Evolutionary conservation across 768 basidiomycete species (phyloP).

Genomic region (Hericium alpestre): DNA sequence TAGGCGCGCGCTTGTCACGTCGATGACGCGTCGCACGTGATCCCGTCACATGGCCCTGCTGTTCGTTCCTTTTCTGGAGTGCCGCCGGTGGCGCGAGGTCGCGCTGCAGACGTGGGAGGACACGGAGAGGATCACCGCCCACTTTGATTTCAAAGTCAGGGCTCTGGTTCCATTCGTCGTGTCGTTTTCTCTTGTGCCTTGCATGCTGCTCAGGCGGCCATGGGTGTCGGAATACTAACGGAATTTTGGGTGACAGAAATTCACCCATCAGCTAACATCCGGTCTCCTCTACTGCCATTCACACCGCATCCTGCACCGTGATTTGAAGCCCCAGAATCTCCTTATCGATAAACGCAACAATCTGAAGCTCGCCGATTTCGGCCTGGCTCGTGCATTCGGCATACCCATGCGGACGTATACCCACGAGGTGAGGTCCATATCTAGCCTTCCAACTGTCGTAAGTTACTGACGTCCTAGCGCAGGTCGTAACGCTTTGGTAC

Average conservation of each 20-base stretch:
- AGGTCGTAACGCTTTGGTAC: slow-evolving; percentile 99
- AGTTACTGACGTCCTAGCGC: not conserved
- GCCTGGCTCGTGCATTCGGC: slow-evolving; percentile 65
- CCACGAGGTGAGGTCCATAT: slow-evolving; percentile 62
- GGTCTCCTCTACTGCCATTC: slow-evolving; percentile 66
- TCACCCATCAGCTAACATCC: slow-evolving; percentile 85
- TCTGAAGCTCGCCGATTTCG: slow-evolving; percentile 48
- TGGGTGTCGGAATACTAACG: not conserved
- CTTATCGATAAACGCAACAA: slow-evolving; percentile 42
- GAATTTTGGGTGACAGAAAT: slow-evolving; percentile 55
- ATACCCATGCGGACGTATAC: slow-evolving; percentile 99
- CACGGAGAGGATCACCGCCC: not conserved
- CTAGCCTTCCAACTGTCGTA: not conserved
- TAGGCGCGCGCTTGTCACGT: slow-evolving; percentile 2
- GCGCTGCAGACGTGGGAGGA: too few relatives aligned
- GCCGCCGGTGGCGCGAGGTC: too few relatives aligned
- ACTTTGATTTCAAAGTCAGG: not conserved
- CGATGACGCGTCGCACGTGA: not conserved
- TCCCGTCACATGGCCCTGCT: not conserved
- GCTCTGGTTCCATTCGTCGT: too few relatives aligned
- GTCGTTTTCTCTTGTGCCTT: not conserved
- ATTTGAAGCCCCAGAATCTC: slow-evolving; percentile 47
- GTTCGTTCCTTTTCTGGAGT: not conserved
- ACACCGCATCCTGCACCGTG: slow-evolving; percentile 46
- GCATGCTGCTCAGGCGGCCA: not conserved